Evolutionary conservation across 352 stramenopile genomes (phyloP), one percentile per base, ranked within the genome.

Genomic region (Phytophthora idaei): DNA sequence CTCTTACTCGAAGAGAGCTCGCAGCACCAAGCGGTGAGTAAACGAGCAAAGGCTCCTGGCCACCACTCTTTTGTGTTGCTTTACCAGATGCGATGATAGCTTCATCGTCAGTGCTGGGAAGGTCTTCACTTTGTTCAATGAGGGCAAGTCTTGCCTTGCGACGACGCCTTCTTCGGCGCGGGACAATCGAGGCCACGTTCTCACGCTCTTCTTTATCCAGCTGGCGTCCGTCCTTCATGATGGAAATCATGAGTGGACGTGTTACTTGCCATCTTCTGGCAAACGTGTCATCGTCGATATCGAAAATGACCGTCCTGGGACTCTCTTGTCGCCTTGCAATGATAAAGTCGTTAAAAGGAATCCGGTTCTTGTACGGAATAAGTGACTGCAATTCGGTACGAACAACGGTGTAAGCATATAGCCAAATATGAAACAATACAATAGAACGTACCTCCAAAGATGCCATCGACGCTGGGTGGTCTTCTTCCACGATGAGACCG

Each of bases 281-380:
- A 63, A 90, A 85, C 15, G 50, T 56, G 14, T 50, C 57, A 1
- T 85, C 73, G 32, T 90, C 75, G 15, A 89, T 81, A 36, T 90
- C 81, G 27, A 89, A 87, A 11, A 84, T 39, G 12, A 89, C 69
- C 4, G 71, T 46, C 1, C 76, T 75, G 12, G 64, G 67, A 29
- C 46, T 70, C 31, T 77, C 74, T 36, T 69, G 52, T 3, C 69
- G 73, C 25, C 70, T 76, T 17, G 37, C 55, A 10, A 59, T 32
- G 34, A 90, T 81, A 34, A 90, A 88, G 37, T 80, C 65, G 17
- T 88, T 76, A 49, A 90, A 90, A n/a, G 74, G 37, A 14, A 90
- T 58, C 4, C 64, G 80, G 34, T 80, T 72, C 51, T 78, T 74
- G 42, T 64, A 64, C 14, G 82, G 80, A 17, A 90, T 74, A 21